Percentiles rank a stretch among this genome's conserved stretches.
phyloP scores from a whole-genome alignment of 306 rosid genomes.

The Datisca glomerata region DNA sequence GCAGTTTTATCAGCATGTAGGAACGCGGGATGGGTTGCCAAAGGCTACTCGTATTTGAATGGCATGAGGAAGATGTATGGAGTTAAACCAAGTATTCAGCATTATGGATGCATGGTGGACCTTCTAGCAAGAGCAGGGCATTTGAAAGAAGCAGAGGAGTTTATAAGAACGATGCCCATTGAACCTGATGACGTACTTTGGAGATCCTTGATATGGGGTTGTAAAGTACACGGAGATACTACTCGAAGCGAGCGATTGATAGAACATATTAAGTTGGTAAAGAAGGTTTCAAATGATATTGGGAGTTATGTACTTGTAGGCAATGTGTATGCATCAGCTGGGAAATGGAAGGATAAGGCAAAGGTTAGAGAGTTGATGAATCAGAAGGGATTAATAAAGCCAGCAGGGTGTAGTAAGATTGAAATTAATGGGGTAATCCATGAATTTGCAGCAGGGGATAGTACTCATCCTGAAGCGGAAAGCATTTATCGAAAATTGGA shows the following conservation, averaged over 20 bases:
- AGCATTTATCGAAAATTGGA: conserved; percentile 27
- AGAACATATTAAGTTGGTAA: conserved; percentile 21
- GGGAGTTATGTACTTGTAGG: conserved; percentile 46
- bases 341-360: conserved; percentile 42
- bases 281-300: conserved; percentile 21
- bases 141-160: conserved; percentile 42
- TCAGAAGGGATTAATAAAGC: conserved; percentile 32
- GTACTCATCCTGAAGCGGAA: conserved; percentile 27
- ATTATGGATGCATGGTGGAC: conserved; percentile 44
- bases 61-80: conserved; percentile 17
- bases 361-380: conserved; percentile 37
- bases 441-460: conserved; percentile 46
- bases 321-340: conserved; percentile 38
- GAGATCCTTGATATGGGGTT: conserved; percentile 46
- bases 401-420: conserved; percentile 44
- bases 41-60: conserved; percentile 21
- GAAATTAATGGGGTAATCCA: conserved; percentile 35
- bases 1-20: conserved; percentile 35
- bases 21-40: conserved; percentile 29
- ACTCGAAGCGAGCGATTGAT: conserved; percentile 29
- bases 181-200: conserved; percentile 37
- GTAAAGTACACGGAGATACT: conserved; percentile 28
- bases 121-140: conserved; percentile 38
- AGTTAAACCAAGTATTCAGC: conserved; percentile 37
- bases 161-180: conserved; percentile 30